Base-by-base conservation (phyloP, 2,329 filamentous ascomycete genomes). In the Aureobasidium sp. region DNA sequence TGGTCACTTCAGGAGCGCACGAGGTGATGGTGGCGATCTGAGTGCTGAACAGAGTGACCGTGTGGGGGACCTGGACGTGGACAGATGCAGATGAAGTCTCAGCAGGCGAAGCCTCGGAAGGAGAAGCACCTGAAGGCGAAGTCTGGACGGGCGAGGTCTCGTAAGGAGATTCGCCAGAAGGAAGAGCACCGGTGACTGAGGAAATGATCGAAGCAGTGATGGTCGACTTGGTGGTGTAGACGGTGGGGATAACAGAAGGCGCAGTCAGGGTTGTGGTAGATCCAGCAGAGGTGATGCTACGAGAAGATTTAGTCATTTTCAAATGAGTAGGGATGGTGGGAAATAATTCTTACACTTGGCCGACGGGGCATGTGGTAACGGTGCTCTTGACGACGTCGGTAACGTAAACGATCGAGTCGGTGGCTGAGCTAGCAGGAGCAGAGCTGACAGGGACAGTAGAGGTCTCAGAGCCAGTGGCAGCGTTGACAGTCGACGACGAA, bases 301-400 rank as follows among this genome's bases (percentile, higher is more conserved):
- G 20, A 20, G 20, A 5, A 43, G 4, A 43, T 24, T 43, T 24
- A 43, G 41, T 43, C 29, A 24, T 7, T 1, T 24, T 12, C n/a
- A 24, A 20, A 20, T n/a, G 6, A 7, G 9, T 34, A 34, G 12
- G 17, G 17, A 41, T 20, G 6, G 8, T 9, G 12, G 8, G 20
- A 20, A 20, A 24, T 43, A 43, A 6, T 5, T 20, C n/a, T 43
- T 5, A 43, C 41, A n/a, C 27, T 3, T 50, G 50, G 24, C 56
- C 56, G 26, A 68, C 71, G 26, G 75, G 74, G 65, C 75, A 77
- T 66, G 71, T 68, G 32, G 70, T 73, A n/a, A 74, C 29, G 9
- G 69, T 71, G 62, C 65, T 65, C 66, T 69, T 68, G 29, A 68
- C 61, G 24, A 67, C 67, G 13, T 63, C 50, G 27, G 62, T 61